Percentiles rank a stretch among this genome's conserved stretches.
Evolutionary conservation across 1,284 basidiomycete species (phyloP).

Genomic region (Cutaneotrichosporon spelunceum): DNA sequence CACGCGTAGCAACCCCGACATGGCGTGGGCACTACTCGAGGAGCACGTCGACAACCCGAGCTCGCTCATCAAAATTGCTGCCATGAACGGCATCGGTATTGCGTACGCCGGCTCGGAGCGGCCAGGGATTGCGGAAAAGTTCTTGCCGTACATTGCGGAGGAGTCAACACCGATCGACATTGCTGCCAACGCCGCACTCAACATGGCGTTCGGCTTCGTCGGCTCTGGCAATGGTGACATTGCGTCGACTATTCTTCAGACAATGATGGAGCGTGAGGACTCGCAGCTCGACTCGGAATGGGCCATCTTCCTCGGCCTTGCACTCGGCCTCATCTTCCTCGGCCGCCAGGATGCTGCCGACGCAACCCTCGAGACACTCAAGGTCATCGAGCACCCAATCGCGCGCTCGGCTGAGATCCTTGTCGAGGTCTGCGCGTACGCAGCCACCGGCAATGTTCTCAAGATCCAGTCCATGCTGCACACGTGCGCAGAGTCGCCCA

Average conservation of each 20-base stretch:
- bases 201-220: constrained; percentile 92
- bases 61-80: constrained; percentile 75
- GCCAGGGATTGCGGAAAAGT: constrained; percentile 73
- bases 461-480: constrained; percentile 92
- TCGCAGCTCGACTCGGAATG: constrained; percentile 83
- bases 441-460: constrained; percentile 92
- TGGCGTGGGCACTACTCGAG: constrained; percentile 83
- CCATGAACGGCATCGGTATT: constrained; percentile 84
- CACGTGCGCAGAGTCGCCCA: constrained; percentile 70
- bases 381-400: constrained; percentile 90
- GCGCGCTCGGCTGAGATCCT: constrained; percentile 87
- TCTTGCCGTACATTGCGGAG: constrained; percentile 78
- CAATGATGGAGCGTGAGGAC: constrained; percentile 77
- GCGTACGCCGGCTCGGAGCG: constrained; percentile 92
- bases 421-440: constrained; percentile 91
- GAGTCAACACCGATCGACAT: constrained; percentile 85
- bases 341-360: constrained; percentile 92
- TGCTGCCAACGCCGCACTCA: constrained; percentile 76
- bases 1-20: constrained; percentile 89
- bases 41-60: constrained; percentile 91
- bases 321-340: constrained; percentile 85
- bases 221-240: constrained; percentile 95
- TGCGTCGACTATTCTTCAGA: constrained; percentile 82
- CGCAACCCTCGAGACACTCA: constrained; percentile 90
- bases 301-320: constrained; percentile 85